Base-by-base conservation (phyloP, 352 stramenopile species). In the Phytophthora parvispora region DNA sequence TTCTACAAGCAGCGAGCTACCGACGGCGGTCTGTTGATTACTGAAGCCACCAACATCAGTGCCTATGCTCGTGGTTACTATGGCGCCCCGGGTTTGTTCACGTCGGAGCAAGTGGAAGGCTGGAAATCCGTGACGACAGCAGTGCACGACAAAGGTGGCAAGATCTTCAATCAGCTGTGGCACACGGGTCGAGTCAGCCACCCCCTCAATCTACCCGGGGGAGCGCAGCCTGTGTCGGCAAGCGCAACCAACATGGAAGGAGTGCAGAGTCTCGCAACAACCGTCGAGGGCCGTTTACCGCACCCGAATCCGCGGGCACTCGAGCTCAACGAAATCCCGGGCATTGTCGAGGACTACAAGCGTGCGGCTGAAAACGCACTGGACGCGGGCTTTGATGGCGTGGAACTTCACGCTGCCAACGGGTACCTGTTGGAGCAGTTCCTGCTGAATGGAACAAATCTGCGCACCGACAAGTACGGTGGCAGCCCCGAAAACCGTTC, bases 351-450 rank as follows among this genome's bases (percentile, higher is more conserved):
- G 28, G 65, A 74, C 55, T 78, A 78, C 65, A 78, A 68, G 27
- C 57, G 34, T 24, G 65, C 65, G 12, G 69, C 69, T 7, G 49
- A 74, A 27, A 84, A 84, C 25, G 78, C 85, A 7, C 77, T 92
- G 29, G 67, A 90, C 34, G 93, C 92, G 15, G 94, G 94, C 15
- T 98, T 98, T 56, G 94, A 98, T 52, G 92, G 93, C 32, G 81
- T 98, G 25, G 91, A 98, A 59, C 63, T 98, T 36, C 94, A 98
- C 71, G 64, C 51, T 7, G 93, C 90, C 15, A 97, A 98, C 67
- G 94, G 93, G n/a, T 98, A 98, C 62, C 72, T 98, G 34, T 69
- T 98, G 55, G 91, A 98, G 70, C 80, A 96, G 64, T 97, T 97
- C 69, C 65, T 98, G 18, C 77, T 93, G 56, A 77, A 81, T 43